phyloP scores from a whole-genome alignment of 2,329 filamentous ascomycete species.

The Cercospora sojina region DNA sequence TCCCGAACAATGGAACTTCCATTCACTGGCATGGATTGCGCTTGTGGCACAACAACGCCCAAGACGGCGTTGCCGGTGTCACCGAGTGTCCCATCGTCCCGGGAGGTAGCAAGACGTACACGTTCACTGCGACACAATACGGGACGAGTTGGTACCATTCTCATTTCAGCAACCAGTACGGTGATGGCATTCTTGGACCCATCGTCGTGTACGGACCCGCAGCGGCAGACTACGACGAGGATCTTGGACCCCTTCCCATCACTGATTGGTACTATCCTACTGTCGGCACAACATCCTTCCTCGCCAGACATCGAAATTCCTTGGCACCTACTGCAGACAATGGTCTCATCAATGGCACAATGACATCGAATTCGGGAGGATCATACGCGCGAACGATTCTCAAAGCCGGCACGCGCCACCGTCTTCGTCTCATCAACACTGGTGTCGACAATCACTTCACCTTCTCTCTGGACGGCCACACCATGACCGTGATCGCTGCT shows the following conservation, averaged over 20 bases:
- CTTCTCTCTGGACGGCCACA: slow-evolving; percentile 40
- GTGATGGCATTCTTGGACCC: slow-evolving; percentile 59
- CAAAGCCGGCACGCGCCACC: slow-evolving; percentile 43
- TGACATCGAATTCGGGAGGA: slow-evolving; percentile 37
- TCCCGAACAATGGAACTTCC: slow-evolving; percentile 57
- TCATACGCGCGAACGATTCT: slow-evolving; percentile 36
- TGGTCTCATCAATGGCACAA: slow-evolving; percentile 46
- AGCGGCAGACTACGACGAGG: slow-evolving; percentile 60
- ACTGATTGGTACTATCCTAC: slow-evolving; percentile 57
- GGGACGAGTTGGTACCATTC: slow-evolving; percentile 51
- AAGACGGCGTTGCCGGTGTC: slow-evolving; percentile 57
- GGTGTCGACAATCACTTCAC: slow-evolving; percentile 47
- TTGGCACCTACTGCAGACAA: slow-evolving; percentile 52
- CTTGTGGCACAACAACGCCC: slow-evolving; percentile 55
- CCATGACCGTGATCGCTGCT: slow-evolving; percentile 39
- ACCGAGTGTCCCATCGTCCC: slow-evolving; percentile 51
- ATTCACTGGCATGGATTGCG: slow-evolving; percentile 65
- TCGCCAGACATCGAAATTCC: slow-evolving; percentile 35
- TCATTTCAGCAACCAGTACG: slow-evolving; percentile 56
- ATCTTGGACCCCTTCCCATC: slow-evolving; percentile 60
- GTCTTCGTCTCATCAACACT: slow-evolving; percentile 49
- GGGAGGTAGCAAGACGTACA: slow-evolving; percentile 56
- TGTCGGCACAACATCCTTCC: slow-evolving; percentile 30
- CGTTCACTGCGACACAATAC: slow-evolving; percentile 54
- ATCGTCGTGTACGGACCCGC: slow-evolving; percentile 63